A percentile compares a stretch with the other conserved stretches of the same genome.
These are phyloP conservation scores for Rhododendron williamsianum DNA, from an alignment of 148 eudicot species.

Conservation along the genomic window DNA sequence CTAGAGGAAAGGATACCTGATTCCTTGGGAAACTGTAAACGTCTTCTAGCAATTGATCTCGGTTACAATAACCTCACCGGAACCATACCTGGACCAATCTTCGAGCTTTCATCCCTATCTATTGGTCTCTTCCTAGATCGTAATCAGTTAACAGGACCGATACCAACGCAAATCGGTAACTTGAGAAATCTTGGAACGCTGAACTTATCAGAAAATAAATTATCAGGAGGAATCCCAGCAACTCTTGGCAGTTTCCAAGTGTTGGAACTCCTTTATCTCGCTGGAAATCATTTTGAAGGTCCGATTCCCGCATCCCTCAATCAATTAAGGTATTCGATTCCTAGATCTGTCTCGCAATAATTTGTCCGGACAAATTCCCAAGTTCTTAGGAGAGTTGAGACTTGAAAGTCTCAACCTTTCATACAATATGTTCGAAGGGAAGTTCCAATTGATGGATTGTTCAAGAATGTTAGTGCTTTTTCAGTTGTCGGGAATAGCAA, in stretches of 20 bases:
- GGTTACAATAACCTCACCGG: neutral
- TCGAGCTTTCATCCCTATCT: neutral
- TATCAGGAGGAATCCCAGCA: slow-evolving; percentile 11
- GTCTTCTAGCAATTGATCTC: neutral
- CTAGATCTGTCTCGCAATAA: slow-evolving; percentile 17
- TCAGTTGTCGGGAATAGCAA: slow-evolving; percentile 12
- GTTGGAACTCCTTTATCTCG: neutral
- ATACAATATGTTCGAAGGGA: slow-evolving; percentile 17
- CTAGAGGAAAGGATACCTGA: neutral
- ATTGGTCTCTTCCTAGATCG: neutral
- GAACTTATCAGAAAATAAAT: slow-evolving; percentile 1
- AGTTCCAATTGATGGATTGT: slow-evolving; percentile 14
- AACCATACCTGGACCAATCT: neutral
- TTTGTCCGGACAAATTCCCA: slow-evolving; percentile 17
- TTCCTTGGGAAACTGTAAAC: neutral
- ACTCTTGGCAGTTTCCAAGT: slow-evolving; percentile 1
- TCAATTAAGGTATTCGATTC: neutral
- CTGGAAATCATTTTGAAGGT: slow-evolving; percentile 15
- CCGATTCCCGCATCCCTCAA: slow-evolving; percentile 8
- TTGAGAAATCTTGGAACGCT: neutral
- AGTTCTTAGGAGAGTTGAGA: neutral
- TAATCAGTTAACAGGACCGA: neutral
- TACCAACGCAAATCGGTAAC: slow-evolving; percentile 10
- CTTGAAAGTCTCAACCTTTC: slow-evolving; percentile 10
- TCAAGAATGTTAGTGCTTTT: neutral